Conservation (phyloP, 768 basidiomycete genomes). For the Pleurotus pulmonarius region DNA sequence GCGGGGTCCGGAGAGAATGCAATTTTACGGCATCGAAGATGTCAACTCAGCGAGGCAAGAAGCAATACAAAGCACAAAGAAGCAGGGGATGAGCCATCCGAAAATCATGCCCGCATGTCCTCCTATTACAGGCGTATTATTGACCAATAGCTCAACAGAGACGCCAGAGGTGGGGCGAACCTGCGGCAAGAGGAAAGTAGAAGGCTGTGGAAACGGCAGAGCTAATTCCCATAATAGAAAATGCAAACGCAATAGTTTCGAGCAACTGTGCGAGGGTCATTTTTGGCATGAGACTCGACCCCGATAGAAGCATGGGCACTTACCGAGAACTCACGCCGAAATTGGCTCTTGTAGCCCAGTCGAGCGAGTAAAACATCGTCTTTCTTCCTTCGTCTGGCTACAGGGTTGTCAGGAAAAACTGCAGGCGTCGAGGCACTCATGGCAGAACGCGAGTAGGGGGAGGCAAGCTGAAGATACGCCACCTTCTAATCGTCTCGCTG, state of each 20-base stretch:
- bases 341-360: conserved; percentile 56
- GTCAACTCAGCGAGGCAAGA: conserved; percentile 54
- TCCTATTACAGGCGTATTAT: conserved; percentile 24
- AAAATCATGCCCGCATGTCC: conserved; percentile 68
- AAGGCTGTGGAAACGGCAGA: conserved; percentile 53
- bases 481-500: not conserved
- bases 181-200: conserved; percentile 47
- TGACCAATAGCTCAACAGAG: not conserved
- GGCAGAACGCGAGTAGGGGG: no score
- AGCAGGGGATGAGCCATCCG: conserved; percentile 57
- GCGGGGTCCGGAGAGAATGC: not conserved
- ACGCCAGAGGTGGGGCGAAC: conserved; percentile 23
- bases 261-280: conserved; percentile 28
- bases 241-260: conserved; percentile 51
- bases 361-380: conserved; percentile 45
- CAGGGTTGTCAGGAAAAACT: not conserved
- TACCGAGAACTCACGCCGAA: conserved; percentile 59
- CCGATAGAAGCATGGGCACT: conserved; percentile 10
- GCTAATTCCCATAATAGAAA: conserved; percentile 61
- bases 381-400: not conserved
- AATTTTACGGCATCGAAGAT: conserved; percentile 57
- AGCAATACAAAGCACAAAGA: conserved; percentile 55
- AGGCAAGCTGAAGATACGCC: not conserved
- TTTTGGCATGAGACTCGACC: no score
- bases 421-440: not conserved